Conservation (phyloP, 306 rosid species). For the Rubus idaeus region DNA sequence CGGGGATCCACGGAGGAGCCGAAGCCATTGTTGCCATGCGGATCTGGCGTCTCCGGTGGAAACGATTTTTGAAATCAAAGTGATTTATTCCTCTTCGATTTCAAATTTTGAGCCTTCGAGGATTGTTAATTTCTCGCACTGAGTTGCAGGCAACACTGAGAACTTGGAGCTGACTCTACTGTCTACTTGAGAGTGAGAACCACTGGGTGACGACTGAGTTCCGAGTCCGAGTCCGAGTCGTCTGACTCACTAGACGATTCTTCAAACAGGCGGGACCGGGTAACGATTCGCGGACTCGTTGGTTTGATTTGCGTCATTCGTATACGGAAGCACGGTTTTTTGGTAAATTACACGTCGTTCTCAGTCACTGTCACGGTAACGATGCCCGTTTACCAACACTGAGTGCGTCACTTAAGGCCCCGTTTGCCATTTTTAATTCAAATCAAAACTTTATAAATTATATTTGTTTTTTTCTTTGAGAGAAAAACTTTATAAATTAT, state of each 20-base stretch:
- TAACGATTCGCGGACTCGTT: slow-evolving; percentile 9
- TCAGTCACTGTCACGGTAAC: slow-evolving; percentile 1
- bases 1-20: slow-evolving; percentile 52
- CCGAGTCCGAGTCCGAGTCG: background rate
- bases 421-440: background rate
- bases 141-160: background rate
- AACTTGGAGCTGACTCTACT: background rate
- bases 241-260: background rate
- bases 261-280: background rate
- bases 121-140: background rate
- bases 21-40: slow-evolving; percentile 32
- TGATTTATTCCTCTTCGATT: background rate
- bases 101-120: background rate
- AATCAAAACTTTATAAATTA: too few species aligned
- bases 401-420: background rate
- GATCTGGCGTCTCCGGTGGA: slow-evolving; percentile 21
- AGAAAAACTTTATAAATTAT: too few species aligned
- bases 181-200: background rate
- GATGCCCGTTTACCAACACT: background rate
- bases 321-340: background rate
- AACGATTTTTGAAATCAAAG: background rate
- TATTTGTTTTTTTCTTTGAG: too few species aligned
- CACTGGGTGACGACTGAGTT: background rate
- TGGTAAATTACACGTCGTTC: background rate
- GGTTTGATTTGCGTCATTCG: background rate